Evolutionary conservation across 306 rosid genomes (phyloP).

Genomic region (Ormosia semicastrata): DNA sequence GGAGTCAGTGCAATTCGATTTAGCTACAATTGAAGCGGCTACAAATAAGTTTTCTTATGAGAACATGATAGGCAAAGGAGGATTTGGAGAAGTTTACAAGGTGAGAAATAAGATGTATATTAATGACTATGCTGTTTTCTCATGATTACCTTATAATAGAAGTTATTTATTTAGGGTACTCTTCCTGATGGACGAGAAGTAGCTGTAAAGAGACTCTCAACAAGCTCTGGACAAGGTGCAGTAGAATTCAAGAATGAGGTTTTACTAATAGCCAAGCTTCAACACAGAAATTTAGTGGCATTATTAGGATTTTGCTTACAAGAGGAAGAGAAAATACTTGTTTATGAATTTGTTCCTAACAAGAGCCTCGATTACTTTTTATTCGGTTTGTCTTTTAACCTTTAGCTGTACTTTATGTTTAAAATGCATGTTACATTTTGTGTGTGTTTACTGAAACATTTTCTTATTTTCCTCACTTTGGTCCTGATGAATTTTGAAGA

Average conservation of each 20-base stretch:
- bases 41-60: conserved; percentile 3
- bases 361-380: conserved; percentile 1
- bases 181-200: not conserved
- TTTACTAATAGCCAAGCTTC: conserved; percentile 4
- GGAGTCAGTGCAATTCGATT: conserved; percentile 14
- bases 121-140: not conserved
- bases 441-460: not conserved
- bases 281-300: conserved; percentile 4
- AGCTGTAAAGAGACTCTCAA: not conserved
- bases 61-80: not conserved
- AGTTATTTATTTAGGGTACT: not conserved
- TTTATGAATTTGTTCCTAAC: conserved; percentile 16
- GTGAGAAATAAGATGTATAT: not conserved
- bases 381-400: conserved; percentile 1
- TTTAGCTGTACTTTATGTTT: not conserved
- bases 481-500: not conserved
- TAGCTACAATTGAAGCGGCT: not conserved
- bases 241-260: not conserved
- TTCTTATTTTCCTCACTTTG: not conserved
- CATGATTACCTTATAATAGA: not conserved
- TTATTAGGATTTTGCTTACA: conserved; percentile 7
- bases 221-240: not conserved
- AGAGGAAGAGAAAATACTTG: not conserved
- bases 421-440: not conserved
- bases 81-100: conserved; percentile 28